Evolutionary conservation across 495 filamentous ascomycete species (phyloP), one percentile per base, ranked within the genome.

Genomic region (Trichoderma reesei): DNA sequence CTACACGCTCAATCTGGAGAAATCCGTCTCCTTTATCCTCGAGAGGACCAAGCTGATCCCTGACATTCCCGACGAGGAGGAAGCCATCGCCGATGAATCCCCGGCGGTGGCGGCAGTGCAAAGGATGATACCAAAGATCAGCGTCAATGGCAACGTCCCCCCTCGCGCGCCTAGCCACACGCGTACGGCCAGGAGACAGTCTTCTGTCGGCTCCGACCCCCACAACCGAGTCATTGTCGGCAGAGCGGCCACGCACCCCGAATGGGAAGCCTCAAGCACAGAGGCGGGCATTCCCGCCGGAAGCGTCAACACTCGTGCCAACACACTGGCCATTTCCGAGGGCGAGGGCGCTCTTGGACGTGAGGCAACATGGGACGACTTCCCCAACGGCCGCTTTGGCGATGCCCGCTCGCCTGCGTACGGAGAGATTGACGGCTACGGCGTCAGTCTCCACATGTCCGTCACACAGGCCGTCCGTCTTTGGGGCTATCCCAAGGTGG

Each of bases 351-450:
- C 89, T n/a, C 81, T 96, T 13, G 94, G 93, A 39, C 82, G 95
- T 65, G 95, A 97, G 77, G 95, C 95, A 31, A 98, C 94, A 6
- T 98, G 94, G 94, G 94, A 98, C 72, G 94, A 98, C 76, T 98
- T 88, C 77, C 94, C 95, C 62, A 98, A 98, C 80, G 95, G 94
- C 34, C 85, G 94, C 56, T 98, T 93, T 87, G 94, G 94, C 71
- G 93, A 97, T 71, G 90, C 93, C 3, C 82, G 87, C 34, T 92
- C 88, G 16, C 88, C 90, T 2, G 94, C 94, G 0, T 98, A 95
- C 74, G 93, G 94, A 65, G 91, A 96, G 73, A 96, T 96, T 63
- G 92, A 96, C 72, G 92, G 92, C 10, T 96, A 96, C 69, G 92
- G 92, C n/a, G 90, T 91, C 10, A 90, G 86, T 41, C 79, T 98